A percentile compares a stretch with the other conserved stretches of the same genome.
These are phyloP conservation scores for Suillus decipiens DNA, from an alignment of 768 basidiomycete genomes.

Conservation along the genomic window DNA sequence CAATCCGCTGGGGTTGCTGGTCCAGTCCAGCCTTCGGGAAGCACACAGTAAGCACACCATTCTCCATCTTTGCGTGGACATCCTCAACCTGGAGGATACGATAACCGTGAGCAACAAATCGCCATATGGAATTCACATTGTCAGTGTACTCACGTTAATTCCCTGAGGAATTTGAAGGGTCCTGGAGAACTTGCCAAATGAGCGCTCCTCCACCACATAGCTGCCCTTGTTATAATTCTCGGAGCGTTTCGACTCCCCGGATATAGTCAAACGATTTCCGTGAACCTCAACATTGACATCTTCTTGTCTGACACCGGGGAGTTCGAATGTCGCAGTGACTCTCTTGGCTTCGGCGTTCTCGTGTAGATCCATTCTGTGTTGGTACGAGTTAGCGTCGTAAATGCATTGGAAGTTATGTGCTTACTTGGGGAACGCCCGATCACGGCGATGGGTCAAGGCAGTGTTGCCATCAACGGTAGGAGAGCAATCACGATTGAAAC, in stretches of 20 bases:
- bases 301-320: slow-evolving; percentile 56
- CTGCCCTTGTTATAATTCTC: slow-evolving; percentile 37
- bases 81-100: no score
- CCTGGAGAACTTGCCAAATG: slow-evolving; percentile 49
- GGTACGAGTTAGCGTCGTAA: not conserved
- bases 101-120: no score
- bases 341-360: slow-evolving; percentile 47
- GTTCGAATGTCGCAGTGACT: slow-evolving; percentile 57
- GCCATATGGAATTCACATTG: no score
- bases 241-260: slow-evolving; percentile 45
- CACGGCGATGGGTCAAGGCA: slow-evolving; percentile 5
- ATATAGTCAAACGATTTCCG: slow-evolving; percentile 49
- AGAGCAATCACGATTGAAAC: slow-evolving; percentile 18
- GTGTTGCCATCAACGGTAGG: slow-evolving; percentile 14
- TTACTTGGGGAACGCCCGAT: slow-evolving; percentile 30
- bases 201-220: slow-evolving; percentile 44
- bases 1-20: not conserved
- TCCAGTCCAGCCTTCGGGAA: not conserved
- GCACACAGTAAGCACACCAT: not conserved
- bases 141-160: slow-evolving; percentile 16
- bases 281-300: slow-evolving; percentile 54
- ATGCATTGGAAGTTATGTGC: not conserved
- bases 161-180: slow-evolving; percentile 49
- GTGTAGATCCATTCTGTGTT: slow-evolving; percentile 53
- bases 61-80: no score